Conservation (phyloP, 1,284 basidiomycete species). For the Amylostereum areolatum region DNA sequence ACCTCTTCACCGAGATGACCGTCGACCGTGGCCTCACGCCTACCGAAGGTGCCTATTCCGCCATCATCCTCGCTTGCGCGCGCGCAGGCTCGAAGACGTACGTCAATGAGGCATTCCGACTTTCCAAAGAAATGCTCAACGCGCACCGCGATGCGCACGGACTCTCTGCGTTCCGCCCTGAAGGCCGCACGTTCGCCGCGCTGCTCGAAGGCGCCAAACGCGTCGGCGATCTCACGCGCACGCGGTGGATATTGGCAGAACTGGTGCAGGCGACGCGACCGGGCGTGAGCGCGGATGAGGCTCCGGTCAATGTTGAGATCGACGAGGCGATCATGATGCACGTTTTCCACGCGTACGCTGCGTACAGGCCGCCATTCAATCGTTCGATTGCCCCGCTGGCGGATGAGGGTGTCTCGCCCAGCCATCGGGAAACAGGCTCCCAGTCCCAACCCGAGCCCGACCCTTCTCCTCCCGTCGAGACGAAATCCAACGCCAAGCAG, state of each 20-base stretch:
- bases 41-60: constrained; percentile 70
- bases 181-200: constrained; percentile 71
- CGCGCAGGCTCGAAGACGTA: constrained; percentile 55
- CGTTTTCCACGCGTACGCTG: constrained; percentile 85
- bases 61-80: constrained; percentile 75
- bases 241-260: constrained; percentile 90
- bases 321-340: constrained; percentile 77
- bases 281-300: constrained; percentile 15
- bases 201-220: constrained; percentile 87
- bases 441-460: constrained; percentile 3
- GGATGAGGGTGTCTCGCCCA: background rate
- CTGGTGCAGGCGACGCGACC: constrained; percentile 45
- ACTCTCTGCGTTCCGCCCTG: constrained; percentile 53
- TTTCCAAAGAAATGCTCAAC: constrained; percentile 80
- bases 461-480: constrained; percentile 9
- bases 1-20: constrained; percentile 92
- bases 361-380: constrained; percentile 69
- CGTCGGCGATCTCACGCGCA: constrained; percentile 75
- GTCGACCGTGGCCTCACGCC: constrained; percentile 60
- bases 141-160: constrained; percentile 61
- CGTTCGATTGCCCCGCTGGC: constrained; percentile 29
- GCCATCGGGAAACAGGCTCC: background rate
- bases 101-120: constrained; percentile 72
- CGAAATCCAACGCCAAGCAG: constrained; percentile 35
- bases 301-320: constrained; percentile 32